Base-by-base conservation (phyloP, 2,329 filamentous ascomycete species). In the Oidium heveae region DNA sequence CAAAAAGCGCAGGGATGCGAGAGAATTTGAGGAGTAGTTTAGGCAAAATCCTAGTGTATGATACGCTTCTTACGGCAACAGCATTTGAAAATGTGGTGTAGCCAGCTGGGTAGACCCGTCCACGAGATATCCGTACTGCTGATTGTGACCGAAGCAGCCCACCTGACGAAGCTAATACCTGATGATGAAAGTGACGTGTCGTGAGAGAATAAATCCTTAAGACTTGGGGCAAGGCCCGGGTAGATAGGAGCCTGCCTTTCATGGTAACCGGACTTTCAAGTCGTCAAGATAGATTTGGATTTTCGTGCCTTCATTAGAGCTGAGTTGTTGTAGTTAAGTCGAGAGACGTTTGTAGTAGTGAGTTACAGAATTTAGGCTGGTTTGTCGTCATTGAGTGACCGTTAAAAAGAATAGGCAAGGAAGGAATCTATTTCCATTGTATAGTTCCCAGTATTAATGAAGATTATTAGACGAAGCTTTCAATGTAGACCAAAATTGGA, bases 21-120 rank as follows among this genome's bases (percentile, higher is more conserved):
- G 81, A 75, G 61, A 98, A 82, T 71, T 95, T 98, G 64, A 91
- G 69, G n/a, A 91, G 80, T 53, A 98, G 74, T 66, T 86, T 89
- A 1, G 93, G 93, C 34, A 98, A 71, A 57, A 81, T 72, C 52
- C 79, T 72, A 46, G 69, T 74, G 61, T 81, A 82, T 7, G 78
- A 82, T 24, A 73, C 77, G 65, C 80, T 82, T 55, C 79, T 74
- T 10, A 74, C 72, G 51, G 72, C 70, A 50, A 82, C 78, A 39
- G 76, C 75, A 71, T 94, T 93, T 68, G 94, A 88, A 61, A 94
- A 86, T 22, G 81, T 76, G 63, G 86, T 91, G 53, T 74, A 69
- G 39, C 83, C 84, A 13, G 80, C 72, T n/a, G 85, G 81, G 82
- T 84, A 91, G 66, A 80, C 74, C 58, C 81, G 76, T 55, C 74